Base-by-base conservation (phyloP, 768 basidiomycete genomes). In the Boletus speciosus region DNA sequence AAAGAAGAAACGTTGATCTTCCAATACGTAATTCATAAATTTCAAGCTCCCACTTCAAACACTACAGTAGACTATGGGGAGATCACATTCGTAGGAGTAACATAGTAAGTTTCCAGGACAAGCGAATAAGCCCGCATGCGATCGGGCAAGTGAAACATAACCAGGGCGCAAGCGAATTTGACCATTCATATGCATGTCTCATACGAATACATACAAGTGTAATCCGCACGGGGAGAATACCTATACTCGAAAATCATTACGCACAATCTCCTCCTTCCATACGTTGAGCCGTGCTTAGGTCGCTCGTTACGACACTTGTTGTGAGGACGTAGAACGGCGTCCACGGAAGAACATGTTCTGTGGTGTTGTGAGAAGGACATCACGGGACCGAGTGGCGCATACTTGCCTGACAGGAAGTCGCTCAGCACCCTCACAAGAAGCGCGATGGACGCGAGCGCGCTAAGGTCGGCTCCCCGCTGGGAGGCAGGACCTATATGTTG, bases 261-360 rank as follows among this genome's bases (percentile, higher is more conserved):
- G 55, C 58, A 43, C 56, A 56, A 47, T 45, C 57, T 64, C 73
- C 73, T 70, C 82, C 83, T 86, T 71, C 77, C 78, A 83, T 76
- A 76, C 81, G 73, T 76, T 71, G 70, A 83, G 78, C 83, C 83
- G 77, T 81, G 73, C 85, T 84, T 84, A 78, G 83, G 78, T 74
- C 79, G 79, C 78, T 81, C 82, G 83, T 79, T 83, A 81, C 83
- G 76, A 81, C 80, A 82, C 79, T 82, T 85, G 73, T 83, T 85
- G 83, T 56, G 74, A 78, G 81, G 83, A 76, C 81, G 84, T 66
- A 66, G 75, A 82, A 78, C 67, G 77, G 75, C 73, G 78, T 86
- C 85, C 68, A 66, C 74, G 71, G 62, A 62, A 71, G 65, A 63
- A 65, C 55, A 52, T 55, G 56, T 60, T 64, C 72, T 61, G 47